phyloP scores from a whole-genome alignment of 805 yeast genomes.

The Groenewaldozyma tartarivorans region DNA sequence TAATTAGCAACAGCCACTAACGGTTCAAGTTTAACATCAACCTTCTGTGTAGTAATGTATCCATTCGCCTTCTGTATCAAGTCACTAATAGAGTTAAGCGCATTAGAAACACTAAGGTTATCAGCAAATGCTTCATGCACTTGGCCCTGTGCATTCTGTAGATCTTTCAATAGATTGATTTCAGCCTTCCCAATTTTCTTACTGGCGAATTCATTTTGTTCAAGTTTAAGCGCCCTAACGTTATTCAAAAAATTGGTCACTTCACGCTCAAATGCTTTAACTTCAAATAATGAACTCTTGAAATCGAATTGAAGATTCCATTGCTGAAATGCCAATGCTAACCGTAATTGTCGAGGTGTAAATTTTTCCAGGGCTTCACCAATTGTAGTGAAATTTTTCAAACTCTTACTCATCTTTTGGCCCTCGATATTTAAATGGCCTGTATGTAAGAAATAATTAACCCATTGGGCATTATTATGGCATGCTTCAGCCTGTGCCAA shows the following conservation, averaged over 20 bases:
- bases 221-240: constrained; percentile 71
- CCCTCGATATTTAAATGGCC: constrained; percentile 99
- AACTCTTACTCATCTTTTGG: constrained; percentile 92
- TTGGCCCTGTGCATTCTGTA: constrained; percentile 42
- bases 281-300: constrained; percentile 74
- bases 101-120: constrained; percentile 73
- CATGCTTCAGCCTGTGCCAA: constrained; percentile 95
- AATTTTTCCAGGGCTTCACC: constrained; percentile 73
- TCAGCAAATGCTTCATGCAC: constrained; percentile 82
- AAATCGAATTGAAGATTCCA: constrained; percentile 94
- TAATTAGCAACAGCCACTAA: constrained; percentile 54
- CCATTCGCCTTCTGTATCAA: constrained; percentile 63
- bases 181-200: constrained; percentile 54
- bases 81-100: constrained; percentile 53
- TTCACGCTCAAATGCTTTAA: constrained; percentile 62
- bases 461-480: constrained; percentile 87
- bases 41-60: constrained; percentile 49
- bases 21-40: constrained; percentile 53
- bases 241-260: constrained; percentile 71
- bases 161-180: constrained; percentile 41
- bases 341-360: constrained; percentile 73
- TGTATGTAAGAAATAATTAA: constrained; percentile 90
- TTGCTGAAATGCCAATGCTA: constrained; percentile 81
- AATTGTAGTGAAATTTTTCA: constrained; percentile 91
- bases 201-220: constrained; percentile 46